phyloP scores from a whole-genome alignment of 2,329 filamentous ascomycete genomes.

The Thermoascus crustaceus region DNA sequence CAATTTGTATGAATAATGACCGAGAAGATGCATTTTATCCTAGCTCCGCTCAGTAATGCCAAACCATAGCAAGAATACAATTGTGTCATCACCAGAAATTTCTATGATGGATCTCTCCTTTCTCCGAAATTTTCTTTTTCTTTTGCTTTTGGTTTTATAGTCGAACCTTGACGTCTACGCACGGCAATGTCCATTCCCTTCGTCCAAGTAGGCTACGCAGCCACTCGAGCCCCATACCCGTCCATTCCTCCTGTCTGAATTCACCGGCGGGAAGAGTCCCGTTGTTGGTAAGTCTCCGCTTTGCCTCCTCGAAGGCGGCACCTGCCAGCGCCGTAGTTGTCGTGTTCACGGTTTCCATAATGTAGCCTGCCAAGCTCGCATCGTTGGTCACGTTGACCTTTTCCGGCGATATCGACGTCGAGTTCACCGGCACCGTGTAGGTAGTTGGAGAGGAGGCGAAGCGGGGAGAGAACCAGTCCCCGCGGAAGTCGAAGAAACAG shows the following conservation, averaged over 20 bases:
- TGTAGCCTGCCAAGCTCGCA: constrained; percentile 30
- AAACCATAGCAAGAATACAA: too few species aligned
- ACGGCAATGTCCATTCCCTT: constrained; percentile 84
- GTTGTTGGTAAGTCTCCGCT: constrained; percentile 28
- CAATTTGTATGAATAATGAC: too few species aligned
- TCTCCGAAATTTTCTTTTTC: too few species aligned
- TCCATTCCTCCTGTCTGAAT: constrained; percentile 54
- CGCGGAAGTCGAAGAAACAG: constrained; percentile 86
- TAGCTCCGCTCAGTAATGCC: too few species aligned
- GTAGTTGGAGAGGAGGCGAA: constrained; percentile 33
- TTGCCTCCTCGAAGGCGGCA: constrained; percentile 56
- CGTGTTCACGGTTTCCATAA: constrained; percentile 51
- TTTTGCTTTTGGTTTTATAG: constrained; percentile 41
- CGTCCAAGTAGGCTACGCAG: constrained; percentile 69
- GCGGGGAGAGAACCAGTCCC: constrained; percentile 89
- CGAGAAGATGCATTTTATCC: too few species aligned
- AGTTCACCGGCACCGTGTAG: constrained; percentile 18
- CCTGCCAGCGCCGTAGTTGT: constrained; percentile 61
- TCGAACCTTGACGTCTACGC: constrained; percentile 77
- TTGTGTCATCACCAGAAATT: too few species aligned
- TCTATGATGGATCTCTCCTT: too few species aligned
- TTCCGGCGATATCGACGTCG: constrained; percentile 14
- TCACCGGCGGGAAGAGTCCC: too few species aligned
- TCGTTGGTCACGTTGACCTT: constrained; percentile 23
- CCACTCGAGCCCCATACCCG: constrained; percentile 77